A percentile compares a stretch with the other conserved stretches of the same genome.
Conservation (phyloP, 2,329 filamentous ascomycete species). For the Fusarium pseudonygamai region DNA sequence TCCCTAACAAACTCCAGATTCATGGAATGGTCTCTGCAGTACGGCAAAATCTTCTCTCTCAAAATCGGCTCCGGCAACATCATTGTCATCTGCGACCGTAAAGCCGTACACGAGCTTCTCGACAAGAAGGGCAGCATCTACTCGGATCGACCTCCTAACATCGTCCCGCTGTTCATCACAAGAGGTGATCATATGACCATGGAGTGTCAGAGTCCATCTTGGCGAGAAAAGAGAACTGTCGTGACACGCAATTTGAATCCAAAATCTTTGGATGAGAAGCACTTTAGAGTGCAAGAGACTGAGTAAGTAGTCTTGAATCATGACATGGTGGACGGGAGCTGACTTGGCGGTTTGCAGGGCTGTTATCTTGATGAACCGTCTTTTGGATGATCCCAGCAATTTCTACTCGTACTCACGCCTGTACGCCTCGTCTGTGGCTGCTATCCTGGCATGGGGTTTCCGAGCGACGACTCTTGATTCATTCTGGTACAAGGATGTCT, state of each 20-base stretch:
- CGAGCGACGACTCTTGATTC: neutral
- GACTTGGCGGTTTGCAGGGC: accelerated
- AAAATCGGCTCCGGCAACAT: neutral
- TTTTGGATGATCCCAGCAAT: neutral
- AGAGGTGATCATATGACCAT: neutral
- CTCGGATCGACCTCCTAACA: neutral
- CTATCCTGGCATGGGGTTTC: neutral
- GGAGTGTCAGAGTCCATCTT: neutral
- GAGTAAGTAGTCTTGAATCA: neutral
- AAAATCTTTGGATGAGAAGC: neutral
- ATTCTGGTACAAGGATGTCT: neutral
- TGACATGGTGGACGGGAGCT: accelerated
- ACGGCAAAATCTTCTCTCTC: neutral
- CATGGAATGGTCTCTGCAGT: neutral
- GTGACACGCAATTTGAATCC: neutral
- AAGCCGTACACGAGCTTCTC: neutral
- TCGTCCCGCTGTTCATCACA: neutral
- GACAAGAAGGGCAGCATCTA: neutral
- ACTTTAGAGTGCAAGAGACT: neutral
- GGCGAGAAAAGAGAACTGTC: neutral
- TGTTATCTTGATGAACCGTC: neutral
- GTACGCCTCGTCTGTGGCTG: neutral
- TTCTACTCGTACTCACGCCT: neutral
- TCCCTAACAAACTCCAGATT: neutral
- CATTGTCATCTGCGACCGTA: neutral